Base-by-base conservation (phyloP, 768 basidiomycete species). In the Sutorius australiensis region DNA sequence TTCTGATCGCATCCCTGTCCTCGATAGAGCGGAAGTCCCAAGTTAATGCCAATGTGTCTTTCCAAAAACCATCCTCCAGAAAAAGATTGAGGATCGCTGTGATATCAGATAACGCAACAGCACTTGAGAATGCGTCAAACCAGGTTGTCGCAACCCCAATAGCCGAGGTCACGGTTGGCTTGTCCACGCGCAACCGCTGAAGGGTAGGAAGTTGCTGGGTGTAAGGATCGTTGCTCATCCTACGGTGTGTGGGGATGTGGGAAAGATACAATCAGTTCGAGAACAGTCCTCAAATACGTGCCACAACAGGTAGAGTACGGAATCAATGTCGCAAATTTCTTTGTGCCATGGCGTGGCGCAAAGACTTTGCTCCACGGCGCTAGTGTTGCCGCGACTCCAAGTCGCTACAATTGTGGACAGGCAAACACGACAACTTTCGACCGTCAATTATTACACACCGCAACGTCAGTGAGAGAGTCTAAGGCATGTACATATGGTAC, bases 11-110 rank as follows among this genome's bases (percentile, higher is more conserved):
- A 14, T 66, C 59, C 10, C 57, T 64, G 8, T 75, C 77, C 30
- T 70, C 67, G 60, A 81, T 74, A 0, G 78, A 77, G 34, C 79
- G 74, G 53, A 84, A 78, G 60, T 80, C 76, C 76, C 77, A 81
- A 2, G 83, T 84, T 6, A 84, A 55, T 0, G 77, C 72, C 10
- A 81, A 64, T 16, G 74, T 65, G 56, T 84, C 83, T 24, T 81
- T 70, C 83, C 81, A 84, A 54, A 76, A 68, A 2, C 62, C 68
- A 8, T 68, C 56, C 5, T 61, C 66, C 5, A 68, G 60, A 19
- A 68, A 66, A 28, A 70, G 66, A 42, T 68, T 55, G 14, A 64
- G 48, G 46, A 64, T 59, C n/a, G 14, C 45, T 5, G 37, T 3
- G 38, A 57, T 49, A 38, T 68, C 44, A 17, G 54, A 57, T 31